phyloP scores from a whole-genome alignment of 2,329 filamentous ascomycete species.

The Cadophora luteo-olivacea region DNA sequence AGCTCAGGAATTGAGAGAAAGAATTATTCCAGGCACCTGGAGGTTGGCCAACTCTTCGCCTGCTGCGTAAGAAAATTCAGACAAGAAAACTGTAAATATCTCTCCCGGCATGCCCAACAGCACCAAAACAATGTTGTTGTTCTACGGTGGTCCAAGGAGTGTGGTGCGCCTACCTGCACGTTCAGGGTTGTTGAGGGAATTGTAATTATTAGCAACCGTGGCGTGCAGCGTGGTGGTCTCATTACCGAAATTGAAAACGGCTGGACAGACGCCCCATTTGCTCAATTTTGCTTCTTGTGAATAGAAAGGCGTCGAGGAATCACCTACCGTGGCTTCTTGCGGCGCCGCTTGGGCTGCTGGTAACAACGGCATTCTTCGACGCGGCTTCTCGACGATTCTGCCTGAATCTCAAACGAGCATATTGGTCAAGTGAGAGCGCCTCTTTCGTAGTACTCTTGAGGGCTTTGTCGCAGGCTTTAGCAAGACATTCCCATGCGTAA shows the following conservation, averaged over 20 bases:
- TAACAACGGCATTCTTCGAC: background rate
- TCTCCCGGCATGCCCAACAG: too few relatives aligned
- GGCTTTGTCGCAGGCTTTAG: background rate
- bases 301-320: background rate
- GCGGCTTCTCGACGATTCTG: background rate
- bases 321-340: background rate
- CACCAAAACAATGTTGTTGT: too few relatives aligned
- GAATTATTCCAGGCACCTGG: too few relatives aligned
- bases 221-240: background rate
- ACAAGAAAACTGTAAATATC: background rate
- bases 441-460: background rate
- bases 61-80: background rate
- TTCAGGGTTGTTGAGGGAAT: background rate
- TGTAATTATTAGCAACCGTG: background rate
- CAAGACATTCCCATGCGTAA: background rate
- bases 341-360: background rate
- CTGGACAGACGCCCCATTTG: conserved; percentile 8
- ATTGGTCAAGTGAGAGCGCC: background rate
- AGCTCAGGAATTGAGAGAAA: too few relatives aligned
- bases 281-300: background rate
- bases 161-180: background rate
- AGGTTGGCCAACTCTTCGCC: too few relatives aligned
- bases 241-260: background rate
- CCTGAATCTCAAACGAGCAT: background rate
- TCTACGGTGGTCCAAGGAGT: background rate